phyloP scores from a whole-genome alignment of 2,329 filamentous ascomycete species.

The Aureobasidium zeae region DNA sequence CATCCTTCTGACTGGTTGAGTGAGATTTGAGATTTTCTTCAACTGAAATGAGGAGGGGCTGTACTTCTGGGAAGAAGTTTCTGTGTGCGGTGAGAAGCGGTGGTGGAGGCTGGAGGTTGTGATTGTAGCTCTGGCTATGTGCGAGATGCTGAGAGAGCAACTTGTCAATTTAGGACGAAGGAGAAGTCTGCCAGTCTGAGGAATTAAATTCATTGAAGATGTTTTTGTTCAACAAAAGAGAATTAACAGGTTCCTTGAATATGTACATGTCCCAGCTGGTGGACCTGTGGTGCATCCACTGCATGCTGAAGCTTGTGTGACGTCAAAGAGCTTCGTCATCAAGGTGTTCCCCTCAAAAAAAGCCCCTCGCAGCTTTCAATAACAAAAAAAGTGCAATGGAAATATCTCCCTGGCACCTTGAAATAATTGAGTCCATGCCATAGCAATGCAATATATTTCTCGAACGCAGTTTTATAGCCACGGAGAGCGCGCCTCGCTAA shows the following conservation, averaged over 20 bases:
- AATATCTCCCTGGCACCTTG: too few species aligned
- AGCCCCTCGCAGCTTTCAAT: too few species aligned
- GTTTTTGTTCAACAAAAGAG: slow-evolving; percentile 8
- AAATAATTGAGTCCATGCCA: too few species aligned
- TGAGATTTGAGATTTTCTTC: not conserved
- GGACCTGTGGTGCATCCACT: too few species aligned
- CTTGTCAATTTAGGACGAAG: not conserved
- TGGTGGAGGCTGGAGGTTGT: slow-evolving; percentile 6
- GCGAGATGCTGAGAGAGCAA: not conserved
- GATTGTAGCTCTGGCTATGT: slow-evolving; percentile 2
- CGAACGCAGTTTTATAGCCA: too few species aligned
- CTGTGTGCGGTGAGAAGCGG: not conserved
- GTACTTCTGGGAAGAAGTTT: not conserved
- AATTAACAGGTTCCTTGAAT: too few species aligned
- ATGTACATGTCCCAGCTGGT: too few species aligned
- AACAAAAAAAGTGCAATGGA: too few species aligned
- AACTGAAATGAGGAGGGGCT: not conserved
- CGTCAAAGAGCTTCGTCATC: not conserved
- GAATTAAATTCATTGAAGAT: slow-evolving; percentile 1
- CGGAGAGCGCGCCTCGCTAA: too few species aligned
- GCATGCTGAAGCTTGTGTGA: slow-evolving; percentile 1
- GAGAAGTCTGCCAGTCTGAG: not conserved
- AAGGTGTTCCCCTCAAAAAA: not conserved
- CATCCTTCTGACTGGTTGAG: slow-evolving; percentile 1
- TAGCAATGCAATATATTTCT: too few species aligned